These are phyloP conservation scores for Arthrobotrys pseudoclavata DNA, from an alignment of 2,329 filamentous ascomycete species.

Conservation along the genomic window DNA sequence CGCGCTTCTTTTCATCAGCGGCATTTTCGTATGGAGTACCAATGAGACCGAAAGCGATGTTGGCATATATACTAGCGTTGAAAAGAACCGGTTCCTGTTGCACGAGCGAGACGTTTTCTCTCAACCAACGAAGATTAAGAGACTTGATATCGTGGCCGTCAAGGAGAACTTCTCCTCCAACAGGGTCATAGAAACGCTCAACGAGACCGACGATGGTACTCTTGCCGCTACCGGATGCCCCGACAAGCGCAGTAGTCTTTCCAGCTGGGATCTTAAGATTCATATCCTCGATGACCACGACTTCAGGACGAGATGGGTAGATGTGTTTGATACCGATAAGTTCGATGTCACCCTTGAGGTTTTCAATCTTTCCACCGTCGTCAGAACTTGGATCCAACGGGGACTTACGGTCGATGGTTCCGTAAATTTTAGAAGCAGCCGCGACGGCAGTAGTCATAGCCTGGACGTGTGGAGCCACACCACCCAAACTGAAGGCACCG, in stretches of 20 bases:
- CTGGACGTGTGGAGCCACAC: constrained; percentile 85
- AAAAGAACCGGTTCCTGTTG: constrained; percentile 95
- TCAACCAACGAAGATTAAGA: constrained; percentile 89
- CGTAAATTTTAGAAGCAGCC: constrained; percentile 91
- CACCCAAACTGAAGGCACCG: constrained; percentile 82
- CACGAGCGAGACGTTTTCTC: constrained; percentile 91
- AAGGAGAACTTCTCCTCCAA: constrained; percentile 81
- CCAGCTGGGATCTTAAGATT: constrained; percentile 84
- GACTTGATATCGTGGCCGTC: constrained; percentile 85
- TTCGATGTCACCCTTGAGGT: constrained; percentile 82
- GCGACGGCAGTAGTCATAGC: constrained; percentile 87
- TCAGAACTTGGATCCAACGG: constrained; percentile 83
- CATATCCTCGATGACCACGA: constrained; percentile 87
- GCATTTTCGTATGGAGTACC: constrained; percentile 82
- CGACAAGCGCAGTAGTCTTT: constrained; percentile 92
- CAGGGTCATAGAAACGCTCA: constrained; percentile 93
- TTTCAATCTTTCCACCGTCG: constrained; percentile 78
- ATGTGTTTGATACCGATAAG: constrained; percentile 89
- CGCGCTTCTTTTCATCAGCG: constrained; percentile 76
- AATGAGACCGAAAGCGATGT: constrained; percentile 90
- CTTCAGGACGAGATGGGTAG: constrained; percentile 92
- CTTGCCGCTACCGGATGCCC: constrained; percentile 93
- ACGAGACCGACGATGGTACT: constrained; percentile 93
- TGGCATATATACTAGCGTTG: constrained; percentile 86
- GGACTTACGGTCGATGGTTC: constrained; percentile 88